Conservation (phyloP, 768 basidiomycete genomes). For the Pleurotus tuoliensis region DNA sequence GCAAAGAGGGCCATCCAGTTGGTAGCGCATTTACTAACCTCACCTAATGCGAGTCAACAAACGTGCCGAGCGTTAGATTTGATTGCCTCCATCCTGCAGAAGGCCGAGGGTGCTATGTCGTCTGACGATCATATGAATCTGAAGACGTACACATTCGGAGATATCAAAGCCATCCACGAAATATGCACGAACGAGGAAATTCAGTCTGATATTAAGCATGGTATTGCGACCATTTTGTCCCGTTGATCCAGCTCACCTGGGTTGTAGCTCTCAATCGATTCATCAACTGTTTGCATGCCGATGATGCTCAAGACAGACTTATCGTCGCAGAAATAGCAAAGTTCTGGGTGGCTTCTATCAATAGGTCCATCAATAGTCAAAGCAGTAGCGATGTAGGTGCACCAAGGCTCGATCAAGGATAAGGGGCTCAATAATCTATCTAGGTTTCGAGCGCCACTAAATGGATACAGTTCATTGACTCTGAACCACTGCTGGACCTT, state of each 20-base stretch:
- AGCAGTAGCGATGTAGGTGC: background rate
- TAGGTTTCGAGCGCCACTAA: slow-evolving; percentile 26
- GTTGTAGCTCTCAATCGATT: slow-evolving; percentile 38
- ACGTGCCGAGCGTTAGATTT: slow-evolving; percentile 30
- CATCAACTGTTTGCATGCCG: slow-evolving; percentile 36
- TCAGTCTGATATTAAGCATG: background rate
- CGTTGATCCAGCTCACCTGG: background rate
- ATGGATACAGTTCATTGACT: slow-evolving; percentile 58
- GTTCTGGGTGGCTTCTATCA: slow-evolving; percentile 35
- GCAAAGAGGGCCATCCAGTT: slow-evolving; percentile 34
- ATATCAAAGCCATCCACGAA: slow-evolving; percentile 24
- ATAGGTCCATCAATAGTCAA: slow-evolving; percentile 1
- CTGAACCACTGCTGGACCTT: slow-evolving; percentile 35
- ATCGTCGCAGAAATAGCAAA: slow-evolving; percentile 35
- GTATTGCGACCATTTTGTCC: background rate
- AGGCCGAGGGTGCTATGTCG: slow-evolving; percentile 22
- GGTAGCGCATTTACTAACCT: slow-evolving; percentile 30
- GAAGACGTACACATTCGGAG: slow-evolving; percentile 37
- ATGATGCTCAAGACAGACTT: slow-evolving; percentile 30
- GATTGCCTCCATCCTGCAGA: slow-evolving; percentile 32
- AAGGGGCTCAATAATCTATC: background rate
- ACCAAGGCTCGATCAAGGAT: background rate
- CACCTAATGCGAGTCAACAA: slow-evolving; percentile 9
- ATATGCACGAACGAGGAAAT: slow-evolving; percentile 28
- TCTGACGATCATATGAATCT: slow-evolving; percentile 27